phyloP scores from a whole-genome alignment of 2,329 filamentous ascomycete genomes.

The Colletotrichum trifolii region DNA sequence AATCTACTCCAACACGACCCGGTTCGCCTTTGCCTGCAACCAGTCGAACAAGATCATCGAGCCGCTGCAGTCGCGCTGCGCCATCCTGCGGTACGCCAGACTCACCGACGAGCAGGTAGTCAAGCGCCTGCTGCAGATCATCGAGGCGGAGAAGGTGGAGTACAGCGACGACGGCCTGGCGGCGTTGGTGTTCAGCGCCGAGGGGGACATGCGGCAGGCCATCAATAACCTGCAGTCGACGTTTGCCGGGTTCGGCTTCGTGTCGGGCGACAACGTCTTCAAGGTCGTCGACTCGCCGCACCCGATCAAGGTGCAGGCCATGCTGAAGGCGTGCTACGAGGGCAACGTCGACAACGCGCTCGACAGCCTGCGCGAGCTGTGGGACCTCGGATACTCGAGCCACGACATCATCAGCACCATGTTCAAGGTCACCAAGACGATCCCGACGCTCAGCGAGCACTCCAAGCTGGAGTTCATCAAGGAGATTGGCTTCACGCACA shows the following conservation, averaged over 20 bases:
- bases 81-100: constrained; percentile 92
- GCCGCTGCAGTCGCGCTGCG: constrained; percentile 95
- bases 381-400: constrained; percentile 95
- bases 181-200: constrained; percentile 95
- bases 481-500: constrained; percentile 98
- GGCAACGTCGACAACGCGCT: constrained; percentile 89
- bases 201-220: constrained; percentile 98
- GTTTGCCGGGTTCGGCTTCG: constrained; percentile 91
- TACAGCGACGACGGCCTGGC: constrained; percentile 94
- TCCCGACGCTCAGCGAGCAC: constrained; percentile 91
- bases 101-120: constrained; percentile 94
- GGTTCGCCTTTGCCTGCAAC: constrained; percentile 98
- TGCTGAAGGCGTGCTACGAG: constrained; percentile 97
- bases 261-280: constrained; percentile 98
- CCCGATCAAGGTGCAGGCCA: constrained; percentile 97
- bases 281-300: constrained; percentile 97
- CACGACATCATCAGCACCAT: constrained; percentile 99
- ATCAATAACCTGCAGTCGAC: constrained; percentile 99
- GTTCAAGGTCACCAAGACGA: constrained; percentile 98
- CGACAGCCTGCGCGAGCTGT: constrained; percentile 88
- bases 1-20: constrained; percentile 95
- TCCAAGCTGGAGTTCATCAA: constrained; percentile 97
- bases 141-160: constrained; percentile 89
- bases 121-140: constrained; percentile 90
- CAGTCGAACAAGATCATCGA: constrained; percentile 99